Conservation (phyloP, 139 green algal species). For the Chlorella sp. region DNA sequence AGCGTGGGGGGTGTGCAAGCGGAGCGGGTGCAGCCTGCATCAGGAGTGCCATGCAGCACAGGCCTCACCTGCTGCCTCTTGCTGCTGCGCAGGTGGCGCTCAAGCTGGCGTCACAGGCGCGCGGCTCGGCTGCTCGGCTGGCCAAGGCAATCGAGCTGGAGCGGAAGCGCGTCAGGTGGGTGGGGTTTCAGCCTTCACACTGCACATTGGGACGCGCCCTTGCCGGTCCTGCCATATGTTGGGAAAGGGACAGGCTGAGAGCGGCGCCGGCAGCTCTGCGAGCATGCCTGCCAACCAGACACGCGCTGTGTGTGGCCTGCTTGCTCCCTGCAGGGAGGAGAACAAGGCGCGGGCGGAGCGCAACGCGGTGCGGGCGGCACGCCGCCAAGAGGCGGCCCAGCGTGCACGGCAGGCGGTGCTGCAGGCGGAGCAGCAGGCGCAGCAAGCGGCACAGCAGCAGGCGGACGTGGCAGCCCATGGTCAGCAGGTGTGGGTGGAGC, state of each 20-base stretch:
- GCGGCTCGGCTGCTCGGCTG: neutral
- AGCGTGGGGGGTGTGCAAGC: no score
- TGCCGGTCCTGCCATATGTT: no score
- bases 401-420: neutral
- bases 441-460: neutral
- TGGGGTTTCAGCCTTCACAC: no score
- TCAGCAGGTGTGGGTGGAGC: slow-evolving; percentile 9
- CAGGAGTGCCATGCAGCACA: no score
- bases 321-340: slow-evolving; percentile 4
- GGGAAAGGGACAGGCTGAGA: no score
- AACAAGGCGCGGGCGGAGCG: slow-evolving; percentile 20
- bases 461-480: neutral
- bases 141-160: neutral
- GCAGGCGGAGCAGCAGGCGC: neutral
- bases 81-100: no score
- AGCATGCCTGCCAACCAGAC: no score
- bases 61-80: no score
- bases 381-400: neutral
- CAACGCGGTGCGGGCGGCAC: slow-evolving; percentile 11
- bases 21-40: no score
- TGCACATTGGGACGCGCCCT: no score
- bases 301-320: no score
- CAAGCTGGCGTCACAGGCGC: neutral
- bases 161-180: slow-evolving; percentile 4
- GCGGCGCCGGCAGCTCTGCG: no score